Evolutionary conservation across 1,139 yeast genomes (phyloP).

Genomic region (Sugiyamaella japonica): DNA sequence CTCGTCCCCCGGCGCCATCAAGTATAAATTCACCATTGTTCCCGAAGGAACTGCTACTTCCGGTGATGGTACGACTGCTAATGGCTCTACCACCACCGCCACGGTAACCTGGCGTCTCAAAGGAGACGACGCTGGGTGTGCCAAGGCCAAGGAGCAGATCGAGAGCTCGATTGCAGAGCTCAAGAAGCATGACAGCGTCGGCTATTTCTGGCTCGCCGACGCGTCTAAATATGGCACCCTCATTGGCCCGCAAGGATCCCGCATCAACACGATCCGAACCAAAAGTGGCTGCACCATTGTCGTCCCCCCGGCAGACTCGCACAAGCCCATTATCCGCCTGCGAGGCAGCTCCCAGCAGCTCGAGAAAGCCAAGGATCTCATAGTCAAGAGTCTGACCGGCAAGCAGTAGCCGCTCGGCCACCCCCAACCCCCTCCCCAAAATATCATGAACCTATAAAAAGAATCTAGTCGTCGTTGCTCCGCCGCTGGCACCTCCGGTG

Average conservation of each 20-base stretch:
- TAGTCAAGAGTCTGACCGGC: slow-evolving; percentile 25
- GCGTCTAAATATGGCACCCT: slow-evolving; percentile 55
- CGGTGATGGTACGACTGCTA: slow-evolving; percentile 29
- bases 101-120: slow-evolving; percentile 43
- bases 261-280: slow-evolving; percentile 61
- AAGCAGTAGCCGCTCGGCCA: background rate
- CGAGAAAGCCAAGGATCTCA: slow-evolving; percentile 47
- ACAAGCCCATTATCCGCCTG: slow-evolving; percentile 37
- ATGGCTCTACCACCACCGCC: slow-evolving; percentile 21
- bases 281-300: slow-evolving; percentile 59
- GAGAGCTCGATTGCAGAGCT: slow-evolving; percentile 41
- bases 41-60: slow-evolving; percentile 24
- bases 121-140: slow-evolving; percentile 42
- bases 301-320: slow-evolving; percentile 62
- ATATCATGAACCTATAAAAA: slow-evolving; percentile 11
- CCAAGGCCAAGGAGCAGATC: slow-evolving; percentile 37
- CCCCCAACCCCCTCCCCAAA: too few species aligned
- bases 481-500: background rate
- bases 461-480: background rate
- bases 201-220: slow-evolving; percentile 52
- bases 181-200: slow-evolving; percentile 45
- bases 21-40: slow-evolving; percentile 36
- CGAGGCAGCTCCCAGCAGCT: slow-evolving; percentile 47
- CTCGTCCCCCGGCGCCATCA: slow-evolving; percentile 21
- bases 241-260: slow-evolving; percentile 77